phyloP scores from a whole-genome alignment of 2,329 filamentous ascomycete species.

The Pyrenochaeta sp. region DNA sequence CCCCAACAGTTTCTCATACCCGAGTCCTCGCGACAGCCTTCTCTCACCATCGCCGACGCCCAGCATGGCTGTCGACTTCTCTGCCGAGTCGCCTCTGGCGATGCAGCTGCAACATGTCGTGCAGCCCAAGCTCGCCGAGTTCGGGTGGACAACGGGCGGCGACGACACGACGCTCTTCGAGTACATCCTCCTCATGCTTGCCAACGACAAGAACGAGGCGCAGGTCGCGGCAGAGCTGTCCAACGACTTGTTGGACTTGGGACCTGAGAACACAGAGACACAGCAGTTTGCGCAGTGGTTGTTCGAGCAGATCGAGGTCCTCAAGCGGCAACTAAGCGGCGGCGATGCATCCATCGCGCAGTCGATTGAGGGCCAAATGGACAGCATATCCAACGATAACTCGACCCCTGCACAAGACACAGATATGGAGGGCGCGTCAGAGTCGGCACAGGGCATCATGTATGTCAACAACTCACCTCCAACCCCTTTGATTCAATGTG shows the following conservation, averaged over 20 bases:
- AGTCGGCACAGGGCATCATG: slow-evolving; percentile 53
- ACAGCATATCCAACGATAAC: slow-evolving; percentile 35
- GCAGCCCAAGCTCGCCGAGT: slow-evolving; percentile 89
- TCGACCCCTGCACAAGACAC: slow-evolving; percentile 62
- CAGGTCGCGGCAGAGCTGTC: slow-evolving; percentile 90
- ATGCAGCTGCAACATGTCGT: slow-evolving; percentile 83
- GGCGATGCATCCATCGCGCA: slow-evolving; percentile 39
- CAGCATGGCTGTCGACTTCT: slow-evolving; percentile 79
- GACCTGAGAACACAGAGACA: slow-evolving; percentile 82
- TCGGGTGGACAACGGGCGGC: slow-evolving; percentile 86
- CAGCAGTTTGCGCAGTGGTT: slow-evolving; percentile 89
- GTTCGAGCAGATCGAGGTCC: slow-evolving; percentile 81
- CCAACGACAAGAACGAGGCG: slow-evolving; percentile 90
- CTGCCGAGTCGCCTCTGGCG: slow-evolving; percentile 81
- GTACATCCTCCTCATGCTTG: slow-evolving; percentile 97
- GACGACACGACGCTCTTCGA: slow-evolving; percentile 86
- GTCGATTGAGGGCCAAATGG: slow-evolving; percentile 32
- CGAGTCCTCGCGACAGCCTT: slow-evolving; percentile 23
- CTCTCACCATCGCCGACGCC: slow-evolving; percentile 9
- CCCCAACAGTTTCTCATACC: slow-evolving; percentile 17
- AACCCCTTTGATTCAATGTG: not conserved
- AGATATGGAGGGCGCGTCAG: slow-evolving; percentile 72
- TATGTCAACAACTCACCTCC: slow-evolving; percentile 40
- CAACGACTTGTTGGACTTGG: slow-evolving; percentile 82
- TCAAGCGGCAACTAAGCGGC: slow-evolving; percentile 69